Percentiles rank a stretch among this genome's conserved stretches.
Conservation (phyloP, 2,329 filamentous ascomycete species). For the Aspergillus sojae region DNA sequence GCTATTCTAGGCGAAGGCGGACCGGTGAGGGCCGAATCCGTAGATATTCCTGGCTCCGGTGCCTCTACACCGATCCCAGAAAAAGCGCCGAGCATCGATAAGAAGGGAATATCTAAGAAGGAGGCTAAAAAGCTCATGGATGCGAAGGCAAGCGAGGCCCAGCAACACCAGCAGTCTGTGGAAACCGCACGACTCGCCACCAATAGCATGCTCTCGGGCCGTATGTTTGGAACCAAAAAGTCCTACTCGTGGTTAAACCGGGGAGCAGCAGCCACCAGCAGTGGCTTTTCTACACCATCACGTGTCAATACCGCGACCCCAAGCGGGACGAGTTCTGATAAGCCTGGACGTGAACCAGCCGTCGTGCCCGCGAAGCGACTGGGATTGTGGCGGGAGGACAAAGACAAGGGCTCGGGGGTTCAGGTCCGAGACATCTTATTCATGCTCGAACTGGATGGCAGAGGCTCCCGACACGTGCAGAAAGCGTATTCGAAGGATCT, state of each 20-base stretch:
- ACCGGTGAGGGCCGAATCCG: constrained; percentile 56
- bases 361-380: constrained; percentile 59
- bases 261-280: constrained; percentile 32
- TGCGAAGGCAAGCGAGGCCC: constrained; percentile 72
- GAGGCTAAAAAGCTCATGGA: constrained; percentile 78
- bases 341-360: constrained; percentile 34
- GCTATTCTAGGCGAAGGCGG: constrained; percentile 57
- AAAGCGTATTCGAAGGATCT: constrained; percentile 47
- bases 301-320: constrained; percentile 35
- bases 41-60: constrained; percentile 64
- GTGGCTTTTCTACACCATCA: constrained; percentile 42
- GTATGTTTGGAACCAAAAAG: constrained; percentile 50
- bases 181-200: constrained; percentile 78
- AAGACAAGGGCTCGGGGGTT: constrained; percentile 73
- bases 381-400: constrained; percentile 78
- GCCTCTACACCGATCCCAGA: constrained; percentile 51
- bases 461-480: constrained; percentile 46
- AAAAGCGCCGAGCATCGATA: constrained; percentile 61
- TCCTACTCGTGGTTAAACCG: constrained; percentile 52
- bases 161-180: constrained; percentile 80
- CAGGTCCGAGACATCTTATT: constrained; percentile 82
- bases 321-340: constrained; percentile 32
- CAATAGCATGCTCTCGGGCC: constrained; percentile 59
- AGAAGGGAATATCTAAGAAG: constrained; percentile 81
- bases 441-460: constrained; percentile 77